Conservation (phyloP, 2,329 filamentous ascomycete species). For the Anisogramma anomala region DNA sequence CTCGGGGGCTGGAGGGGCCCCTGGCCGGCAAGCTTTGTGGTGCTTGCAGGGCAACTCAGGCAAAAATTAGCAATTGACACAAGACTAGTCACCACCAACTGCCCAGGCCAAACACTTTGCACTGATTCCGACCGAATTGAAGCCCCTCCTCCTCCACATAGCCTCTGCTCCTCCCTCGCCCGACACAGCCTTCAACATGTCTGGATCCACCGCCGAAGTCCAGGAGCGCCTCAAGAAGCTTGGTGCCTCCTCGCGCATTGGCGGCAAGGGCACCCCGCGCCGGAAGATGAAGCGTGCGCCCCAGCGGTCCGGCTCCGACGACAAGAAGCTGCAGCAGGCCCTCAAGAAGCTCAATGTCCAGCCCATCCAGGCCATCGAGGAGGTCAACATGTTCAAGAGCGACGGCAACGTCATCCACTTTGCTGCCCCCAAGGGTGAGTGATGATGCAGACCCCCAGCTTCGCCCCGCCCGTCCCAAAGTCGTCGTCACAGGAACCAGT, state of each 20-base stretch:
- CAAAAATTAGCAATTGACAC: slow-evolving; percentile 7
- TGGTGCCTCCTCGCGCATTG: slow-evolving; percentile 47
- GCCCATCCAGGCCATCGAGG: slow-evolving; percentile 98
- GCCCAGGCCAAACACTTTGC: slow-evolving; percentile 13
- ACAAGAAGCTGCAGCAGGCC: slow-evolving; percentile 97
- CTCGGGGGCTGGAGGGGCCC: too few species aligned
- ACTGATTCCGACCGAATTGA: slow-evolving; percentile 8
- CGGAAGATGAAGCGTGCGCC: slow-evolving; percentile 98
- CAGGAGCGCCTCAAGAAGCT: slow-evolving; percentile 52
- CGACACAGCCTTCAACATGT: slow-evolving; percentile 28
- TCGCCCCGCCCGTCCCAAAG: not conserved
- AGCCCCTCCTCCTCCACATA: slow-evolving; percentile 11
- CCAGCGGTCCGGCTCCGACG: slow-evolving; percentile 83
- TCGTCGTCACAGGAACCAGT: not conserved
- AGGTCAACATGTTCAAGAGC: slow-evolving; percentile 99
- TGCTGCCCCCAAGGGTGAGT: slow-evolving; percentile 82
- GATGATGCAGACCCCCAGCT: slow-evolving; percentile 1
- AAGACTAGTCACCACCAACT: slow-evolving; percentile 4
- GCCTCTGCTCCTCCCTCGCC: slow-evolving; percentile 7
- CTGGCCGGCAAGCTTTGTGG: not conserved
- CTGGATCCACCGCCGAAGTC: too few species aligned
- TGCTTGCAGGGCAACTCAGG: slow-evolving; percentile 4
- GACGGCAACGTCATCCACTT: slow-evolving; percentile 99
- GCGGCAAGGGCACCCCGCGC: slow-evolving; percentile 95
- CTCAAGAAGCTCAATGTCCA: slow-evolving; percentile 99